These are phyloP conservation scores for Ustilago vetiveriae DNA, from an alignment of 1,284 basidiomycete species.

Conservation along the genomic window DNA sequence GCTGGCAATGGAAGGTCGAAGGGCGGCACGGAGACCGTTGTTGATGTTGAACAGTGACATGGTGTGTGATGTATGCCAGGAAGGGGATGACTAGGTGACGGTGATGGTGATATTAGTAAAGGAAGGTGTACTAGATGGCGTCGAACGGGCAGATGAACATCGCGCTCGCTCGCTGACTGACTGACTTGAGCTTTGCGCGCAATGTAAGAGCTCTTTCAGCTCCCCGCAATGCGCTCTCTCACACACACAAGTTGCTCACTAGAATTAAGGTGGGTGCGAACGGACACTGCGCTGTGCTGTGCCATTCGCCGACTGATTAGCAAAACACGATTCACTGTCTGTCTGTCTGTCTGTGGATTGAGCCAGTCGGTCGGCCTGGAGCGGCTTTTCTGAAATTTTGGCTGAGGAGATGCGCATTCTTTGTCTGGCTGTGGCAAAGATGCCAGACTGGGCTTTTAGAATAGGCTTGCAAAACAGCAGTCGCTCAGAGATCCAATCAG, in stretches of 20 bases:
- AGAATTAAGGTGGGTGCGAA: too few relatives aligned
- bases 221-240: conserved; percentile 1
- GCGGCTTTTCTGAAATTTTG: conserved; percentile 40
- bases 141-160: too few relatives aligned
- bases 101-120: background rate
- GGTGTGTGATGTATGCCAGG: background rate
- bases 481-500: conserved; percentile 11
- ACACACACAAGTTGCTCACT: too few relatives aligned
- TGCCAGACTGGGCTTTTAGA: background rate
- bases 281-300: conserved; percentile 6
- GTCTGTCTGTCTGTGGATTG: too few relatives aligned
- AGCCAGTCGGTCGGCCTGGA: conserved; percentile 21
- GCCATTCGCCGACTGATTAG: conserved; percentile 18
- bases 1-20: conserved; percentile 37
- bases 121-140: background rate
- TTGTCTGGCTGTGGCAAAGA: background rate
- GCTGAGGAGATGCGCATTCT: too few relatives aligned
- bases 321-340: conserved; percentile 42
- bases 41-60: conserved; percentile 47
- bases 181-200: conserved; percentile 6
- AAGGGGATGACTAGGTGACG: conserved; percentile 10
- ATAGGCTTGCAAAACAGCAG: conserved; percentile 7
- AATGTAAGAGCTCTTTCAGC: background rate
- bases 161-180: too few relatives aligned
- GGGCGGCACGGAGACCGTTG: conserved; percentile 36